These are phyloP conservation scores for Trichoderma virens DNA, from an alignment of 495 filamentous ascomycete species.

Conservation along the genomic window DNA sequence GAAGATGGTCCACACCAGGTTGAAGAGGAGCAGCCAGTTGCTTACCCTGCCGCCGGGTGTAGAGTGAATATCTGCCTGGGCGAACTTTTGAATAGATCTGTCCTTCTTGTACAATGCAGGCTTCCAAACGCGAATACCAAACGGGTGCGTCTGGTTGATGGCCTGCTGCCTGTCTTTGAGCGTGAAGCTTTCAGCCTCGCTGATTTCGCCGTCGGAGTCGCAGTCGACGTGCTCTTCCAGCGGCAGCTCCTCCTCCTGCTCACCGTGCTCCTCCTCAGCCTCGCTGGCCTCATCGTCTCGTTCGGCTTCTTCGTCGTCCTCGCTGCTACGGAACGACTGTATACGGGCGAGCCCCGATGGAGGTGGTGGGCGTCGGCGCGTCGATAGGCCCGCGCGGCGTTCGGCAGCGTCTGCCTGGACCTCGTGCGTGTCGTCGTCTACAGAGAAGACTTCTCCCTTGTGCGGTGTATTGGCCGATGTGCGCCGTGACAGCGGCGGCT, in stretches of 20 bases:
- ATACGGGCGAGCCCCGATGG: constrained; percentile 53
- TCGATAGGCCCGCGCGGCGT: constrained; percentile 50
- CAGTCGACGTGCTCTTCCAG: constrained; percentile 36
- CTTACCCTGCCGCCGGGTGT: constrained; percentile 84
- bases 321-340: constrained; percentile 39
- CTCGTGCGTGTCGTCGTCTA: constrained; percentile 83
- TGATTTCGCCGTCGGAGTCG: constrained; percentile 53
- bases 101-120: constrained; percentile 96
- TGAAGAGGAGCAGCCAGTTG: constrained; percentile 73
- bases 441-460: constrained; percentile 83
- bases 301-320: constrained; percentile 20
- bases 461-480: constrained; percentile 64
- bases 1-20: constrained; percentile 79
- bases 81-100: constrained; percentile 89
- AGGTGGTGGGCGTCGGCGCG: constrained; percentile 58
- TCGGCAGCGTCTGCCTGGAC: constrained; percentile 53
- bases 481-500: constrained; percentile 62
- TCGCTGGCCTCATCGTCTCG: constrained; percentile 24
- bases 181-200: constrained; percentile 77
- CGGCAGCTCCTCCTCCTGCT: constrained; percentile 27
- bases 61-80: constrained; percentile 95
- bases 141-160: constrained; percentile 98
- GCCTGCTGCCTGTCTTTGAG: constrained; percentile 92
- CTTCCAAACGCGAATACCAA: constrained; percentile 98
- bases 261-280: constrained; percentile 21